phyloP scores from a whole-genome alignment of 2,329 filamentous ascomycete genomes.

The Ascochyta fabae region DNA sequence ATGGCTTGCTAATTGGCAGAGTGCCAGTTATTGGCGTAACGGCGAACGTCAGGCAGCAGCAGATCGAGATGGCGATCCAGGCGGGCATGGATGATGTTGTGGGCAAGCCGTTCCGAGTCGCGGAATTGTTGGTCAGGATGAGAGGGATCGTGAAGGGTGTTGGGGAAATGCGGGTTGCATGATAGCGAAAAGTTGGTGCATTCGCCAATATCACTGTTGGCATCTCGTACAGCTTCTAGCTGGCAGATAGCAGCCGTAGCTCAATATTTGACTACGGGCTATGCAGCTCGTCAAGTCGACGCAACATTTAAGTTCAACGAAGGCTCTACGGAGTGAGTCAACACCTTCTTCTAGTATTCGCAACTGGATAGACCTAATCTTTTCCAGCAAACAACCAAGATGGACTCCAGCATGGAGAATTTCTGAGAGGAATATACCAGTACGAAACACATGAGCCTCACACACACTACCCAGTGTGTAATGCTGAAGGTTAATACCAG shows the following conservation, averaged over 20 bases:
- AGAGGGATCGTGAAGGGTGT: conserved; percentile 18
- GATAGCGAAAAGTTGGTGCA: not conserved
- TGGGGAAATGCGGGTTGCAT: not conserved
- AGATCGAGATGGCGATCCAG: conserved; percentile 35
- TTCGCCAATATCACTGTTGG: not conserved
- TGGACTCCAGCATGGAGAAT: too few species aligned
- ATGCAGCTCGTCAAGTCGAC: not conserved
- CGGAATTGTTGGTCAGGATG: conserved; percentile 35
- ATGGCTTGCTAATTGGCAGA: conserved; percentile 25
- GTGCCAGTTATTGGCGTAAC: conserved; percentile 45
- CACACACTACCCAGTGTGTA: too few species aligned
- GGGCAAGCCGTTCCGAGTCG: conserved; percentile 71
- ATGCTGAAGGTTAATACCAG: too few species aligned
- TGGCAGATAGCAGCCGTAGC: not conserved
- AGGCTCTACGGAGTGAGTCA: too few species aligned
- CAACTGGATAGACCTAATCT: too few species aligned
- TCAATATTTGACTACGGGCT: not conserved
- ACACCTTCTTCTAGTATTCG: too few species aligned
- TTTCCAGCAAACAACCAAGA: too few species aligned
- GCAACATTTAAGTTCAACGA: too few species aligned
- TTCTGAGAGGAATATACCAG: too few species aligned
- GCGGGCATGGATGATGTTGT: conserved; percentile 63
- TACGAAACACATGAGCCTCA: too few species aligned
- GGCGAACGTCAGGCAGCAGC: conserved; percentile 43
- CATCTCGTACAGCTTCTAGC: not conserved